Evolutionary conservation across 257 asterid species (phyloP).

Genomic region (Nicotiana paniculata): DNA sequence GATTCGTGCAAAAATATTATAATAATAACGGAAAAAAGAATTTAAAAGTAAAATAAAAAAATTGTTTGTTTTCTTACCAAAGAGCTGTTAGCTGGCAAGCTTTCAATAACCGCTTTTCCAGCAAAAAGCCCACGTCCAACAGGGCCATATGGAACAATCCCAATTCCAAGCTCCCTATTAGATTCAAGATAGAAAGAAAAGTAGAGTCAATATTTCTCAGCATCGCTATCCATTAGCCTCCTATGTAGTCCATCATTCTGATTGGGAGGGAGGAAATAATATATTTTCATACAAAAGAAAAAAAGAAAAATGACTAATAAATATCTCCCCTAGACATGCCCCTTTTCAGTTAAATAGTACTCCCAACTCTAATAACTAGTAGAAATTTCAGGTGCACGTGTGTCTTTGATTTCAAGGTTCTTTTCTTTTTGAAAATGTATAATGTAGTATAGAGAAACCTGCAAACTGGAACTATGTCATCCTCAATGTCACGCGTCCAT

Average conservation of each 20-base stretch:
- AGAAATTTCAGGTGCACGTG: background rate
- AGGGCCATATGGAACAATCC: conserved; percentile 58
- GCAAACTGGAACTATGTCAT: conserved; percentile 49
- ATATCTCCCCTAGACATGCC: background rate
- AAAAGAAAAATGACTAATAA: background rate
- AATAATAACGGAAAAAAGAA: background rate
- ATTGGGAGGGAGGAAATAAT: background rate
- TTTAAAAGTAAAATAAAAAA: background rate
- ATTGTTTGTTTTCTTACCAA: conserved; percentile 24
- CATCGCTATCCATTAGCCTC: background rate
- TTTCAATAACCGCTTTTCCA: conserved; percentile 44
- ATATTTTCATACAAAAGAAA: background rate
- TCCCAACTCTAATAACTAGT: background rate
- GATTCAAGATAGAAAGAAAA: background rate
- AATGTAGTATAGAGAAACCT: conserved; percentile 20
- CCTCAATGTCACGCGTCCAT: conserved; percentile 59
- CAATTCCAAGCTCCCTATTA: conserved; percentile 56
- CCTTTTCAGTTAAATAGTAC: background rate
- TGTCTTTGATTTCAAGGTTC: background rate
- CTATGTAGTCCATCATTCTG: background rate
- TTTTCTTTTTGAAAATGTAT: background rate
- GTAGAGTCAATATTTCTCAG: background rate
- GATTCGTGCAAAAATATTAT: background rate
- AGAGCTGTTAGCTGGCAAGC: conserved; percentile 26
- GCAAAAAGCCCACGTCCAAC: conserved; percentile 47